Percentiles rank a stretch among this genome's conserved stretches.
phyloP scores from a whole-genome alignment of 306 rosid species.

The Vigna unguiculata region DNA sequence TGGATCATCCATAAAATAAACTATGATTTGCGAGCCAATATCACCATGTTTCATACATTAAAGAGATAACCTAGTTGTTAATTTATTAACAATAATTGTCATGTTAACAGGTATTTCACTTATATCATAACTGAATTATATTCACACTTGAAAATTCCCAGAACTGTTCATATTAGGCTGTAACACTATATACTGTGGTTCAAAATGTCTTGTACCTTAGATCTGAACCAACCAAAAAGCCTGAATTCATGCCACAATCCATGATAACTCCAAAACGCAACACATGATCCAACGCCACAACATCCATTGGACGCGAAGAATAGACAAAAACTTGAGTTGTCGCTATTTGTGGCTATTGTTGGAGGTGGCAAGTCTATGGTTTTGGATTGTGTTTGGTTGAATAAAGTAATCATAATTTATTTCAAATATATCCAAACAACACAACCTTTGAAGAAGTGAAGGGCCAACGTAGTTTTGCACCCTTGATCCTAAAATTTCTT shows the following conservation, averaged over 20 bases:
- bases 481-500: not conserved
- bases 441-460: constrained; percentile 17
- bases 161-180: not conserved
- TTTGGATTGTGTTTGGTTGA: not conserved
- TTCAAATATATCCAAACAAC: not conserved
- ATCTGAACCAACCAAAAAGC: not conserved
- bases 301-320: not conserved
- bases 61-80: too few species aligned
- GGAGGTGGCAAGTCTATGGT: not conserved
- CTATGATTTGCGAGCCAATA: too few species aligned
- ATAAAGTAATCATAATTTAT: not conserved
- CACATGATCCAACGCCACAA: constrained; percentile 1
- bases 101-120: too few species aligned
- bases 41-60: too few species aligned
- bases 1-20: too few species aligned
- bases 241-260: constrained; percentile 5
- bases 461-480: not conserved
- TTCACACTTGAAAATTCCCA: not conserved
- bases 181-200: not conserved
- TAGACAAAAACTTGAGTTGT: not conserved
- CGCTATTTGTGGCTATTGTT: not conserved
- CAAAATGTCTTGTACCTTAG: not conserved
- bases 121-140: too few species aligned
- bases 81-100: too few species aligned
- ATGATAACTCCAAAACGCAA: not conserved